Conservation (phyloP, 2,329 filamentous ascomycete genomes). For the Penicillium sp. region DNA sequence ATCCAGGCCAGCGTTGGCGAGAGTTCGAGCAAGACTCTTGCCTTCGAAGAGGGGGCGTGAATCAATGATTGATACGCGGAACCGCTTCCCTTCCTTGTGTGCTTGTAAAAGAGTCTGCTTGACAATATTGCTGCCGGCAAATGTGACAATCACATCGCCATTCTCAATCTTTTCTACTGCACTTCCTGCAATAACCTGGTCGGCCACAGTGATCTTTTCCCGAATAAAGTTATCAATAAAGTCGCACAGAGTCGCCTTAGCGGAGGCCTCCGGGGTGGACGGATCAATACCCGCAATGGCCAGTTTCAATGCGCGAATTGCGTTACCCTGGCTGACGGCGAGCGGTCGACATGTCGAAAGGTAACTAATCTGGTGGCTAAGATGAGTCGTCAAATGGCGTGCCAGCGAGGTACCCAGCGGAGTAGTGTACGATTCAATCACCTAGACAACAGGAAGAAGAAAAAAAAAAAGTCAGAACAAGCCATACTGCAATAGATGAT, state of each 20-base stretch:
- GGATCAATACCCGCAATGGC: conserved; percentile 90
- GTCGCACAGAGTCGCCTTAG: conserved; percentile 76
- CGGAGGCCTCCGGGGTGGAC: conserved; percentile 77
- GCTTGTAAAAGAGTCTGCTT: conserved; percentile 80
- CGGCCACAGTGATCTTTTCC: conserved; percentile 85
- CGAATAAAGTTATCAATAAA: conserved; percentile 88
- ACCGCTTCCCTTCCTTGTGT: conserved; percentile 69
- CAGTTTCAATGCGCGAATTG: conserved; percentile 91
- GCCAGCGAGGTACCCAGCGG: conserved; percentile 82
- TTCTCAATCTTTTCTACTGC: conserved; percentile 76
- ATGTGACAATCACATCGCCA: conserved; percentile 84
- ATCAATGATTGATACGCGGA: conserved; percentile 85
- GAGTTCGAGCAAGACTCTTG: conserved; percentile 70
- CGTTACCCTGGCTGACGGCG: conserved; percentile 96
- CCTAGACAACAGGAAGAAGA: conserved; percentile 53
- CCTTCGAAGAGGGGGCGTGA: conserved; percentile 72
- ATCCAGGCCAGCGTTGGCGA: conserved; percentile 71
- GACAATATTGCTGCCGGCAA: conserved; percentile 82
- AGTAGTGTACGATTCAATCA: conserved; percentile 91
- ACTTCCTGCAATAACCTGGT: conserved; percentile 79
- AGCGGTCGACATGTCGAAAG: conserved; percentile 92
- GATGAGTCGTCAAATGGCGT: conserved; percentile 87
- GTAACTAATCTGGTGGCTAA: conserved; percentile 95
- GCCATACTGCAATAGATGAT: neutral
- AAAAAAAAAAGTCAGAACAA: neutral